Base-by-base conservation (phyloP, 2,329 filamentous ascomycete genomes). In the Hansfordia pulvinata region DNA sequence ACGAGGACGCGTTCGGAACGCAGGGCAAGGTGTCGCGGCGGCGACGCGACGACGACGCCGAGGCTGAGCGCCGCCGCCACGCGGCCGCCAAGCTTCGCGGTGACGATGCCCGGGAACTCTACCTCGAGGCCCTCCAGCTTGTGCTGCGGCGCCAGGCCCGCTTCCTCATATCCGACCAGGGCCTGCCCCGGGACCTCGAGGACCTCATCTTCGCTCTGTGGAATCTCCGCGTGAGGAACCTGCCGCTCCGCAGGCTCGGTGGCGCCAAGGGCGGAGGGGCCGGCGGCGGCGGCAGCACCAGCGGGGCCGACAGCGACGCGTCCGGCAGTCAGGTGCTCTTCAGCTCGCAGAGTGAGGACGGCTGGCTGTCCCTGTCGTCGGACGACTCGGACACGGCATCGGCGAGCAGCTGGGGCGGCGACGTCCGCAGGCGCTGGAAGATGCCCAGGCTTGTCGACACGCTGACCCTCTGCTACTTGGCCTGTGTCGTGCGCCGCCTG, bases 121-220 rank as follows among this genome's bases (percentile, higher is more conserved):
- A 82, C 47, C 60, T 96, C 19, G 79, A 93, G 46, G 78, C 73
- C 35, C 69, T 92, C 32, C 88, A 96, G 51, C 60, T 93, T 17
- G 66, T 96, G 25, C 57, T 98, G 16, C 74, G 85, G 47, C 82
- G 79, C 44, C 88, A 96, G 56, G 56, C 83, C 10, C 54, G 69
- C 43, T 86, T 77, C 62, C 59, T 96, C 17, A 58, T 93, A 10
- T 56, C 68, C 13, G 57, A 63, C 5, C 74, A 75, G 45, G 66
- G 68, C 0, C 64, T 90, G 25, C 75, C 77, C 2, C 50, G 60
- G 4, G 78, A 93, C 40, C 61, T 94, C 9, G 84, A 93, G 59
- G 75, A 59, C 6, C 62, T 93, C 8, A 73, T 92, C 5, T 71
- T 75, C 31, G 85, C 93, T 46, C 64, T 98, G 10, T 98, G 90